Conservation (phyloP, 768 basidiomycete species). For the Termitomyces sp. region DNA sequence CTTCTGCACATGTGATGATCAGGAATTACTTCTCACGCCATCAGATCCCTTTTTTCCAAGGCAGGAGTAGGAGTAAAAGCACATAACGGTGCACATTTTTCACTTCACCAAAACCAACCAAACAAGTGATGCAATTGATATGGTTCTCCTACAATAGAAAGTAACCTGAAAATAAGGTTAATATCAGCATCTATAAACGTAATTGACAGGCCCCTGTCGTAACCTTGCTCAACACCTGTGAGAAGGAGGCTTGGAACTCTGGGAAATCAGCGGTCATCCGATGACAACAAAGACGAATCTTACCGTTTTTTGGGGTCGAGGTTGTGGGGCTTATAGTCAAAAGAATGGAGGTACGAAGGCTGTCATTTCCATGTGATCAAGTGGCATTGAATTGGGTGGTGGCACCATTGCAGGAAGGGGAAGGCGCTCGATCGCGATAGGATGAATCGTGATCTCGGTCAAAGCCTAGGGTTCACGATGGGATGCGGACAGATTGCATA, state of each 20-base stretch:
- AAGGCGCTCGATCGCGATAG: conserved; percentile 5
- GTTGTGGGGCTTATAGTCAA: background rate
- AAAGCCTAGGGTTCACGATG: background rate
- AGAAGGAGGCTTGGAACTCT: conserved; percentile 1
- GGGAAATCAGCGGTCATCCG: background rate
- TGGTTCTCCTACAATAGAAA: background rate
- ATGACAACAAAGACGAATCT: background rate
- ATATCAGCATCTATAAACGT: background rate
- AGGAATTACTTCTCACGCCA: background rate
- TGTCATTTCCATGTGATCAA: conserved; percentile 11
- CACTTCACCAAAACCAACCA: too few relatives aligned
- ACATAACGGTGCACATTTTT: background rate
- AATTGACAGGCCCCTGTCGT: conserved; percentile 4
- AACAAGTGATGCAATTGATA: background rate
- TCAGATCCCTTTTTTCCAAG: background rate
- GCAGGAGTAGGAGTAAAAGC: background rate
- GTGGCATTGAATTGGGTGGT: background rate
- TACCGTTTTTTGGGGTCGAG: background rate
- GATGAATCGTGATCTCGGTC: background rate
- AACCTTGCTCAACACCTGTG: conserved; percentile 3
- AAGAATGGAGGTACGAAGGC: conserved; percentile 6
- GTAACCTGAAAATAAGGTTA: background rate
- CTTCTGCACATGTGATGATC: conserved; percentile 2
- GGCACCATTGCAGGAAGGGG: background rate
- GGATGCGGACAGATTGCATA: background rate